phyloP scores from a whole-genome alignment of 2,329 filamentous ascomycete species.

The Penicillium sclerotiorum region DNA sequence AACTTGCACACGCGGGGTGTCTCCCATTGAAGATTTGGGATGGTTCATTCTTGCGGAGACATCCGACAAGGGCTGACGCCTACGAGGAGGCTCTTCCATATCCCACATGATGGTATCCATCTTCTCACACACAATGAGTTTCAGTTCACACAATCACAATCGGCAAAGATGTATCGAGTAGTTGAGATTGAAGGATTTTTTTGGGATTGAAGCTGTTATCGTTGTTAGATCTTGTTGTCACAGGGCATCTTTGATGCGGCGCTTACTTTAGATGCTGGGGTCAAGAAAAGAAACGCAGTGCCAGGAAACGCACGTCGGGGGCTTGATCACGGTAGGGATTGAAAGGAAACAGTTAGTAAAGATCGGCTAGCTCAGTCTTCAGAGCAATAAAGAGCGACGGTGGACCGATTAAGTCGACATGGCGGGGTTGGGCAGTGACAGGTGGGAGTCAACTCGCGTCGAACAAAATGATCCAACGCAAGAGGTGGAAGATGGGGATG shows the following conservation, averaged over 20 bases:
- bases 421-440: slow-evolving; percentile 2
- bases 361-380: slow-evolving; percentile 18
- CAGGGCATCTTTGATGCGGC: too few relatives aligned
- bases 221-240: background rate
- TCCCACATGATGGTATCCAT: slow-evolving; percentile 22
- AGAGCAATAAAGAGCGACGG: slow-evolving; percentile 17
- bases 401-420: slow-evolving; percentile 14
- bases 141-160: too few relatives aligned
- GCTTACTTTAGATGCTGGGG: too few relatives aligned
- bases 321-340: too few relatives aligned
- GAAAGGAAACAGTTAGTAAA: slow-evolving; percentile 12
- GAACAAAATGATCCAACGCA: slow-evolving; percentile 4
- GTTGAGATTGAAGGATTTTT: background rate
- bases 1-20: slow-evolving; percentile 18
- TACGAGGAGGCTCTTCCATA: slow-evolving; percentile 17
- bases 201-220: background rate
- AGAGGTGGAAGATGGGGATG: slow-evolving; percentile 1
- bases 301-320: too few relatives aligned
- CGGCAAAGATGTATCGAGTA: too few relatives aligned
- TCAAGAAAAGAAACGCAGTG: too few relatives aligned
- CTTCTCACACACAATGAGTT: too few relatives aligned
- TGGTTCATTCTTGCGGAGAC: slow-evolving; percentile 24
- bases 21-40: slow-evolving; percentile 15
- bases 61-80: slow-evolving; percentile 26
- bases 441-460: too few relatives aligned